phyloP scores from a whole-genome alignment of 2,329 filamentous ascomycete species.

The Sporothrix phasma region DNA sequence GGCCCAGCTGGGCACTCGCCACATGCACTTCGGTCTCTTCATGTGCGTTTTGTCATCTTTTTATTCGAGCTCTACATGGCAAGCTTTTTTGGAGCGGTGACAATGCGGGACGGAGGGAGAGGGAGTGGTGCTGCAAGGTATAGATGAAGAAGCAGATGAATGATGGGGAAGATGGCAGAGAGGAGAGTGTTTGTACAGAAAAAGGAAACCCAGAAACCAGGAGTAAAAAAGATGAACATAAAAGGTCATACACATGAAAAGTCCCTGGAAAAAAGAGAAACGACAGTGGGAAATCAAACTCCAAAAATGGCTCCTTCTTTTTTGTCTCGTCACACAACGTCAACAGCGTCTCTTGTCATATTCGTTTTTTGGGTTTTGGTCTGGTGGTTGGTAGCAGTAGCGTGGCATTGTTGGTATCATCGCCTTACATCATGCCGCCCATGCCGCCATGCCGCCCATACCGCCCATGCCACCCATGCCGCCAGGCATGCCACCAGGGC shows the following conservation, averaged over 20 bases:
- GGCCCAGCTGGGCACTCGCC: too few relatives aligned
- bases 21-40: background rate
- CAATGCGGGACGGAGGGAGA: background rate
- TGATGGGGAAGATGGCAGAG: too few relatives aligned
- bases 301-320: constrained; percentile 1
- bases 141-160: background rate
- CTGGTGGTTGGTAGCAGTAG: background rate
- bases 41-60: background rate
- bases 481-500: constrained; percentile 45
- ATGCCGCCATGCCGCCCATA: constrained; percentile 44
- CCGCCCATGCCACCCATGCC: constrained; percentile 50
- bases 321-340: background rate
- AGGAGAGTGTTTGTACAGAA: constrained; percentile 7
- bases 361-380: constrained; percentile 22
- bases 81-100: background rate
- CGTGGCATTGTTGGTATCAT: too few relatives aligned
- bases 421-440: constrained; percentile 52
- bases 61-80: background rate
- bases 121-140: background rate
- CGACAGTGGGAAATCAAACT: background rate
- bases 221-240: background rate
- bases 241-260: constrained; percentile 11
- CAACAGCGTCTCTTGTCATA: constrained; percentile 22
- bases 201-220: background rate
- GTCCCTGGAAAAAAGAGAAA: background rate